Base-by-base conservation (phyloP, 129 eudicot species). In the Lactuca saligna region DNA sequence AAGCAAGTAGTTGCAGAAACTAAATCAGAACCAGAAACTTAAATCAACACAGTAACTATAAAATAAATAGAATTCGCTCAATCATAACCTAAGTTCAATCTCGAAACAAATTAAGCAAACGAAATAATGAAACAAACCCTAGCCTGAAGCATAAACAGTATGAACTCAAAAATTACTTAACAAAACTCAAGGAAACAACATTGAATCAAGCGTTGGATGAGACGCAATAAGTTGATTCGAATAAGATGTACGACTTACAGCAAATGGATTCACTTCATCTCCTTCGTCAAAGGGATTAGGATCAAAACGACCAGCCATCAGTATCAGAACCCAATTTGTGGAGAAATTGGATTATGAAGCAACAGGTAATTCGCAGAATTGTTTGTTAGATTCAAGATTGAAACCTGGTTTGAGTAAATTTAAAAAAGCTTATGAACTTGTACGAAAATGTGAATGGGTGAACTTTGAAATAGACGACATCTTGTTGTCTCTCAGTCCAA, bases 211-310 rank as follows among this genome's bases (percentile, higher is more conserved):
- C 25, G 44, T 42, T 15, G 63, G 4, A 10, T 39, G 29, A 29
- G 3, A 7, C 15, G 14, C 38, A 12, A 61, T 3, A 74, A 41
- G 59, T 74, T 20, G 56, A 74, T 31, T 42, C 0, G n/a, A 17
- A 29, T 7, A 63, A 37, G 2, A 8, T 4, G 42, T 17, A 13
- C 5, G 46, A 57, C 79, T 66, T 66, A 75, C 79, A 66, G 79
- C 61, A 50, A 75, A 75, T 13, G 73, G 79, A 59, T 75, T 75
- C 35, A 57, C 79, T 75, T 75, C 79, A 57, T 75, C 74, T 20
- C 62, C 79, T 66, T 66, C 79, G 12, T 75, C 79, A 49, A 75
- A 66, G n/a, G 79, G 79, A 37, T 75, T 75, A 25, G 73, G 79
- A 66, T 75, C 79, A 38, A 15, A 75, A 13, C 74, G 79, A 67